phyloP scores from a whole-genome alignment of 192 early-diverging fungal species.

The Coemansia sp. region DNA sequence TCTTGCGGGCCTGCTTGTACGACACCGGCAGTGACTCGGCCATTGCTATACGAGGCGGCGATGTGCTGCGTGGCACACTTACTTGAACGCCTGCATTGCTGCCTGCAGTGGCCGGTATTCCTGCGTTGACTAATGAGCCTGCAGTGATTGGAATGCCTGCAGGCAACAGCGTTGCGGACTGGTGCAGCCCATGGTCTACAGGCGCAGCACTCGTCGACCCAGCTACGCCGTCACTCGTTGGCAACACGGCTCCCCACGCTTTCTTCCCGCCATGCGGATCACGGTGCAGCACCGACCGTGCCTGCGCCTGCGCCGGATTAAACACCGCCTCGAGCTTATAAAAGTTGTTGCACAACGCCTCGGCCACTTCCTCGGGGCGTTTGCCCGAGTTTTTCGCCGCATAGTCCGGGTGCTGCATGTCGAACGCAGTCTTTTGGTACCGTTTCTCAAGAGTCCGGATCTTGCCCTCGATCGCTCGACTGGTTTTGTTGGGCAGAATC shows the following conservation, averaged over 20 bases:
- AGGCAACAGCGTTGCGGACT: background rate
- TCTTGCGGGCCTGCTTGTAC: slow-evolving; percentile 27
- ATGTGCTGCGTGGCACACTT: slow-evolving; percentile 38
- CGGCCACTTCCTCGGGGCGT: slow-evolving; percentile 41
- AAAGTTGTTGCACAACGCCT: slow-evolving; percentile 40
- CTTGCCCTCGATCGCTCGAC: slow-evolving; percentile 54
- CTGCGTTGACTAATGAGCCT: background rate
- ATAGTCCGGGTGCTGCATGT: slow-evolving; percentile 36
- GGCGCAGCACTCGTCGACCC: background rate
- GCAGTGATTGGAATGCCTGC: background rate
- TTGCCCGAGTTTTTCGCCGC: slow-evolving; percentile 33
- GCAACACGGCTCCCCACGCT: background rate
- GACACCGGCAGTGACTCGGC: slow-evolving; percentile 44
- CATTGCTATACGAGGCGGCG: slow-evolving; percentile 34
- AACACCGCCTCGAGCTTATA: slow-evolving; percentile 46
- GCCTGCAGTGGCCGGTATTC: background rate
- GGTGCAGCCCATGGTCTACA: background rate
- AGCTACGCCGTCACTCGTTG: background rate
- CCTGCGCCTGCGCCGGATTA: slow-evolving; percentile 22
- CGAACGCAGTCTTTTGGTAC: slow-evolving; percentile 32
- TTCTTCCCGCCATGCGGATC: background rate
- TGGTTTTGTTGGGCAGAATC: slow-evolving; percentile 46
- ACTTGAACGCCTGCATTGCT: slow-evolving; percentile 24
- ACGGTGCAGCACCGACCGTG: slow-evolving; percentile 5
- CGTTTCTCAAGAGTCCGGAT: slow-evolving; percentile 52